phyloP scores from a whole-genome alignment of 2,329 filamentous ascomycete genomes.

The Ophiocordyceps polyrhachis-furcata region DNA sequence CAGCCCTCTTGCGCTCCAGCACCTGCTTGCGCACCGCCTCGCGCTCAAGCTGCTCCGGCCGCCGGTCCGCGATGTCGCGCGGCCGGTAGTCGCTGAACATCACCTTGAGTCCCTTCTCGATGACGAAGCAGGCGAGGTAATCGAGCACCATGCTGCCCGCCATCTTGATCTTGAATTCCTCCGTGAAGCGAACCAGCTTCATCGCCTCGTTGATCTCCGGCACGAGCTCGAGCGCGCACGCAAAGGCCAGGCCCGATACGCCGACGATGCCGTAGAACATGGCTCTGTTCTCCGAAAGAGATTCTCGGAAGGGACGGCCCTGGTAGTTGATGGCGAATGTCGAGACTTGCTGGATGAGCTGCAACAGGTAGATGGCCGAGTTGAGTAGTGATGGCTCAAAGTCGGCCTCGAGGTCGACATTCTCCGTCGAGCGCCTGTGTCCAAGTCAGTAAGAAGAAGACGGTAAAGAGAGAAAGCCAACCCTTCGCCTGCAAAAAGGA shows the following conservation, averaged over 20 bases:
- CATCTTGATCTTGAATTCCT: conserved; percentile 77
- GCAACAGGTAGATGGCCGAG: conserved; percentile 88
- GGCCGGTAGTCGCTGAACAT: conserved; percentile 82
- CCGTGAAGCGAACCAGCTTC: conserved; percentile 75
- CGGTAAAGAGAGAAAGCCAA: too few relatives aligned
- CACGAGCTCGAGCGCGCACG: conserved; percentile 85
- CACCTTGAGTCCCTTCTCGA: conserved; percentile 72
- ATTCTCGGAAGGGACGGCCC: conserved; percentile 91
- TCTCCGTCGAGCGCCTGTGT: conserved; percentile 23
- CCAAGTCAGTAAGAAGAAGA: conserved; percentile 2
- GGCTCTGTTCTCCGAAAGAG: conserved; percentile 82
- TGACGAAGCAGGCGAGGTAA: conserved; percentile 68
- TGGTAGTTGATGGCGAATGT: conserved; percentile 99
- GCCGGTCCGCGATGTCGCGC: conserved; percentile 76
- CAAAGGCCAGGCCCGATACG: conserved; percentile 79
- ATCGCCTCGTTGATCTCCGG: conserved; percentile 90
- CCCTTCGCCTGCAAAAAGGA: too few relatives aligned
- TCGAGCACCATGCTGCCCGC: conserved; percentile 73
- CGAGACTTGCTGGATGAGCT: conserved; percentile 96
- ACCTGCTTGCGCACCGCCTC: conserved; percentile 52
- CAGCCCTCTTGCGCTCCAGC: conserved; percentile 29
- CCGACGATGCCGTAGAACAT: conserved; percentile 97
- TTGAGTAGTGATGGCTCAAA: conserved; percentile 89
- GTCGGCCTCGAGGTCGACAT: conserved; percentile 84
- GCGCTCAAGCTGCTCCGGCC: conserved; percentile 68